Evolutionary conservation across 179 eudicot genomes (phyloP), one percentile per base, ranked within the genome.

Genomic region (Actinidia polygama): DNA sequence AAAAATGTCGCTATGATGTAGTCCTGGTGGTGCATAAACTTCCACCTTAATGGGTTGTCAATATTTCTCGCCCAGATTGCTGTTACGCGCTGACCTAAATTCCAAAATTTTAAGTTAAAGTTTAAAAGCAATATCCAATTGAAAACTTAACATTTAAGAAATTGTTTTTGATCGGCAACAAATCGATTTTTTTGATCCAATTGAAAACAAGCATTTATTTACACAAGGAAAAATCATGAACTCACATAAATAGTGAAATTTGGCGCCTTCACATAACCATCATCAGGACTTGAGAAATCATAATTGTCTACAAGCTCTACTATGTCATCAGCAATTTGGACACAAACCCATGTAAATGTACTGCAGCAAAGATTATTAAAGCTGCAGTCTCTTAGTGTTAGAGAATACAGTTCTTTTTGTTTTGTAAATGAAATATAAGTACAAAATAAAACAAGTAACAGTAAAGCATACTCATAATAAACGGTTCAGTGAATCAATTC

Each of bases 231-330:
- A 83, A 58, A 80, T 40, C 36, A 73, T 16, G n/a, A 87, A 91
- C 96, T 91, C 86, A 93, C 94, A 87, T 87, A 92, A 47, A 96
- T 82, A 84, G 94, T 92, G 80, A 96, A 96, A 77, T 82, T 87
- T 12, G 92, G 84, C 0, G 86, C 85, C 80, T 81, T 90, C 81
- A 89, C 63, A 85, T 87, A 82, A 70, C 85, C 88, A 74, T 86
- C 85, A 36, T 73, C 61, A 81, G 77, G 68, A 81, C 74, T 58
- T 62, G 80, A 66, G 62, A 83, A 55, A 72, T 53, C 82, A 81
- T 84, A 70, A 80, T 76, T 83, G 79, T 93, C 89, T 73, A 90
- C 91, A 85, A 94, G 88, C 75, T 91, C 90, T 58, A 93, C 87
- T 62, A 89, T 75, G 73, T 83, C 81, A 77, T 93, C 94, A 77